A percentile compares a stretch with the other conserved stretches of the same genome.
Conservation (phyloP, 441 rosid genomes). For the Adansonia grandidieri region DNA sequence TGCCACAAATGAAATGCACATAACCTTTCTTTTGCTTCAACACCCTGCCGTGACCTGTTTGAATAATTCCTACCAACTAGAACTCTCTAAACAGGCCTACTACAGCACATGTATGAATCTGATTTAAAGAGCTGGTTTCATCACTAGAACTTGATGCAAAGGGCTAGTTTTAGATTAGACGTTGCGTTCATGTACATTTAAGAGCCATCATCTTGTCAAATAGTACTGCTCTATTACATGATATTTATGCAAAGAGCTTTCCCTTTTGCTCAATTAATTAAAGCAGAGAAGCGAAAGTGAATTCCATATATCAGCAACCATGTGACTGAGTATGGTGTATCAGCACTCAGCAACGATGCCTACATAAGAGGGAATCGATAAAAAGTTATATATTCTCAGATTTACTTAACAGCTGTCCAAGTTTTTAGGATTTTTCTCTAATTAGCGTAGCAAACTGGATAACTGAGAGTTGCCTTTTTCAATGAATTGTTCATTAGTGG, state of each 20-base stretch:
- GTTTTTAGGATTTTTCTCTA: background rate
- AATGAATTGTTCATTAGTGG: conserved; percentile 5
- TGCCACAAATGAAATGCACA: background rate
- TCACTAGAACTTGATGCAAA: background rate
- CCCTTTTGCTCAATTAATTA: background rate
- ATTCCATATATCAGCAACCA: conserved; percentile 7
- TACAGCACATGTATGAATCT: background rate
- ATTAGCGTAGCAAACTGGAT: conserved; percentile 12
- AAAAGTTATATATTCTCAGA: background rate
- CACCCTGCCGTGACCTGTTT: background rate
- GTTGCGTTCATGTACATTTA: conserved; percentile 1
- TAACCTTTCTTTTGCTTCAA: background rate
- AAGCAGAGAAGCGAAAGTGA: conserved; percentile 10
- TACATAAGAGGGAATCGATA: background rate
- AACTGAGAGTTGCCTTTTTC: conserved; percentile 3
- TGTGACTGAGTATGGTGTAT: conserved; percentile 10
- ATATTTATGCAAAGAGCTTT: background rate
- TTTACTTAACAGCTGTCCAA: background rate
- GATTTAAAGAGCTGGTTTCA: background rate
- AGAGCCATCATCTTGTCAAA: background rate
- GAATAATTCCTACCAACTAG: background rate
- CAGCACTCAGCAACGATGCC: conserved; percentile 13
- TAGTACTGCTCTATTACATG: background rate
- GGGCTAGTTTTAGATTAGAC: background rate
- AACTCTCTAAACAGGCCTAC: background rate